These are phyloP conservation scores for Aspergillus hancockii DNA, from an alignment of 495 filamentous ascomycete species.

Conservation along the genomic window DNA sequence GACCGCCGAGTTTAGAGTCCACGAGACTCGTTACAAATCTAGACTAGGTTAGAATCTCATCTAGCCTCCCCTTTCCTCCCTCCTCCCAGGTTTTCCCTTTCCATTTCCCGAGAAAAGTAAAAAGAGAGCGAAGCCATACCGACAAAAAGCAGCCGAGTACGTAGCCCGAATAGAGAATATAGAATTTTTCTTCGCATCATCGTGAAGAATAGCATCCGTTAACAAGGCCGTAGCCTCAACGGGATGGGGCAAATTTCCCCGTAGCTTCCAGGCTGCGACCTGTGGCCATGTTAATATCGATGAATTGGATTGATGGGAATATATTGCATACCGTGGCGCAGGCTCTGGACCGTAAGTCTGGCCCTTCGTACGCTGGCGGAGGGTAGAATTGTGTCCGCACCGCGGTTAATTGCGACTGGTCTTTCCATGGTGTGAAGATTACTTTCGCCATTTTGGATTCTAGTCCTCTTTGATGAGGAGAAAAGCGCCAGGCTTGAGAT, in stretches of 20 bases:
- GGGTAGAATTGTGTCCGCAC: constrained; percentile 71
- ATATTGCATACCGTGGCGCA: constrained; percentile 45
- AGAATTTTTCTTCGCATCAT: constrained; percentile 54
- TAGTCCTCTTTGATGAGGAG: not conserved
- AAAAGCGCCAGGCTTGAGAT: not conserved
- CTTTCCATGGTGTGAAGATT: constrained; percentile 78
- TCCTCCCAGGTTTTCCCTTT: not conserved
- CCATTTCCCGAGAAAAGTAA: not conserved
- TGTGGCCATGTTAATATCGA: constrained; percentile 16
- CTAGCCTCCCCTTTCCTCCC: not conserved
- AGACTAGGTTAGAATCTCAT: constrained; percentile 8
- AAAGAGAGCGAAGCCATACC: constrained; percentile 39
- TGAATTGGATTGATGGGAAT: constrained; percentile 4
- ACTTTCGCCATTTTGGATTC: constrained; percentile 64
- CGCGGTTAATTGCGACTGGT: constrained; percentile 60
- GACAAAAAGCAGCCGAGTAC: constrained; percentile 61
- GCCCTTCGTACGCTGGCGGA: constrained; percentile 32
- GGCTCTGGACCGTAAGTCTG: constrained; percentile 43
- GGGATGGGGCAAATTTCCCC: constrained; percentile 76
- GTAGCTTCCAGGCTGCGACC: constrained; percentile 59
- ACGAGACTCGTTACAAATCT: constrained; percentile 92
- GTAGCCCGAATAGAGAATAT: constrained; percentile 56
- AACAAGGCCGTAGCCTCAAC: constrained; percentile 80
- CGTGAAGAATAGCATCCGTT: constrained; percentile 70
- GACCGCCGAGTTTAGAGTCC: constrained; percentile 69